Base-by-base conservation (phyloP, 176 grass and related monocot genomes). In the Cenchrus americanus region DNA sequence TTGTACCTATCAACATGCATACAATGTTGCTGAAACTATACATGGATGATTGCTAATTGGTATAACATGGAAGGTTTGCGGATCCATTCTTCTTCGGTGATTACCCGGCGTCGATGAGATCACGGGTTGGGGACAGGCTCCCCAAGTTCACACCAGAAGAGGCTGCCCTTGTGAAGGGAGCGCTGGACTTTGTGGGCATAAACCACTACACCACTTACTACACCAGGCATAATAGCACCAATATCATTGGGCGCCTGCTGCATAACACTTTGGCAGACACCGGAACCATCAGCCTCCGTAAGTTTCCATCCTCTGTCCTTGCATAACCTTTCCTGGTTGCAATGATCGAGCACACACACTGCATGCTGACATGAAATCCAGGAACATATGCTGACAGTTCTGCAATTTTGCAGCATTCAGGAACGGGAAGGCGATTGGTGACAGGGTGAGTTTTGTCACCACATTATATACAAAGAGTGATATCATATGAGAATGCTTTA, bases 161-260 rank as follows among this genome's bases (percentile, higher is more conserved):
- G 87, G 77, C 91, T 34, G 87, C 84, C 13, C 43, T 95, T 7
- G 83, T 95, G 15, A 95, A 93, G 87, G 96, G 96, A 5, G 85
- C 93, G 10, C 80, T 98, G n/a, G 96, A 98, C 85, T 98, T 95
- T 47, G 91, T 98, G 41, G 96, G 96, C 27, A 87, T 98, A 87
- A 98, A 98, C 81, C 93, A 98, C 73, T 98, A 98, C 83, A 98
- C 96, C 42, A 98, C 96, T 10, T 98, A 88, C 66, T 98, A 93
- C 64, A 92, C 93, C 40, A 85, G 44, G 73, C 75, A 95, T 19
- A 98, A 90, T 82, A 76, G 62, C 54, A 95, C 82, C 8, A 83
- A 90, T 61, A 47, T 95, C 72, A 87, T 98, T 72, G 83, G 73
- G 0, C 8, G 12, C 0, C 19, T 98, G 10, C 74, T 98, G 9